Conservation (phyloP, 2,329 filamentous ascomycete genomes). For the Pezicula neosporulosa region DNA sequence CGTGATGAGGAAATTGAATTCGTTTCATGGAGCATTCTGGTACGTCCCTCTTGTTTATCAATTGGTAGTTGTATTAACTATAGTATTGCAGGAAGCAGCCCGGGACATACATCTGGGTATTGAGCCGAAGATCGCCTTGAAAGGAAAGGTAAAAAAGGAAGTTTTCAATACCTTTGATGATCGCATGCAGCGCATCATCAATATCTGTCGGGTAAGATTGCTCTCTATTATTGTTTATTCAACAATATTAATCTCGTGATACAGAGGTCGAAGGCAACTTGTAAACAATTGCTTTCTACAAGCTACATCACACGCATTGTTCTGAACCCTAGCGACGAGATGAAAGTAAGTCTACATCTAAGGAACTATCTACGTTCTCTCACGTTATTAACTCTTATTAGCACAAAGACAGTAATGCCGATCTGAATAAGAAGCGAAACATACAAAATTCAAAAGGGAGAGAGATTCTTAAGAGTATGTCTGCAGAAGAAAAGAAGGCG, state of each 20-base stretch:
- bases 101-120: neutral
- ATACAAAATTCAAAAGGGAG: too few species aligned
- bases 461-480: too few species aligned
- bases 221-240: neutral
- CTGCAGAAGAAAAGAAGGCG: too few species aligned
- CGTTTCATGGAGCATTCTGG: conserved; percentile 16
- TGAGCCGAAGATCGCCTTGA: conserved; percentile 1
- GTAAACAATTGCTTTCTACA: conserved; percentile 22
- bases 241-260: conserved; percentile 4
- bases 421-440: too few species aligned
- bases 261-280: conserved; percentile 17
- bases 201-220: conserved; percentile 10
- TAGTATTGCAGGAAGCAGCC: too few species aligned
- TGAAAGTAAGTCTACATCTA: conserved; percentile 13
- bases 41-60: conserved; percentile 6
- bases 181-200: conserved; percentile 11
- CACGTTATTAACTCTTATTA: neutral
- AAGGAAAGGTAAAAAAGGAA: neutral
- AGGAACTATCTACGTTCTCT: neutral
- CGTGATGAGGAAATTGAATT: conserved; percentile 7
- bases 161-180: conserved; percentile 4
- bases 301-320: conserved; percentile 17
- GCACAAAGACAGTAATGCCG: neutral
- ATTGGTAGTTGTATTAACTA: too few species aligned
- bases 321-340: conserved; percentile 15